A percentile compares a stretch with the other conserved stretches of the same genome.
Evolutionary conservation across 176 grass and related monocot species (phyloP).

Genomic region (bread wheat (Triticum aestivum)): IWGSC_CS_RefSeq_v2.1 NC_057794.1:546166525-546167024

Average conservation of each 20-base stretch:
- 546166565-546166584: conserved; percentile 20
- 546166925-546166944: conserved; percentile 33
- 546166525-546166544: conserved; percentile 11
- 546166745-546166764: conserved; percentile 29
- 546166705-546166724: conserved; percentile 20
- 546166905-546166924: conserved; percentile 18
- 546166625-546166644: conserved; percentile 31
- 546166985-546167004: conserved; percentile 16
- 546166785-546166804: conserved; percentile 39
- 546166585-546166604: conserved; percentile 16
- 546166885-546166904: conserved; percentile 15
- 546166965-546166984: conserved; percentile 23
- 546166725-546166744: conserved; percentile 24
- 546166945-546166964: conserved; percentile 21
- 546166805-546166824: conserved; percentile 10
- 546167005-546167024: conserved; percentile 5
- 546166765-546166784: background rate
- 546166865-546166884: conserved; percentile 13
- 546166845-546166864: conserved; percentile 28
- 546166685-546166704: conserved; percentile 22
- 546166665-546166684: conserved; percentile 23
- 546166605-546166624: conserved; percentile 30
- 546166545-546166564: conserved; percentile 24
- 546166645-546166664: conserved; percentile 30
- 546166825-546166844: background rate